Percentiles rank a stretch among this genome's conserved stretches.
These are phyloP conservation scores for Aspergillus calidoustus DNA, from an alignment of 2,329 filamentous ascomycete species.

Conservation along the genomic window DNA sequence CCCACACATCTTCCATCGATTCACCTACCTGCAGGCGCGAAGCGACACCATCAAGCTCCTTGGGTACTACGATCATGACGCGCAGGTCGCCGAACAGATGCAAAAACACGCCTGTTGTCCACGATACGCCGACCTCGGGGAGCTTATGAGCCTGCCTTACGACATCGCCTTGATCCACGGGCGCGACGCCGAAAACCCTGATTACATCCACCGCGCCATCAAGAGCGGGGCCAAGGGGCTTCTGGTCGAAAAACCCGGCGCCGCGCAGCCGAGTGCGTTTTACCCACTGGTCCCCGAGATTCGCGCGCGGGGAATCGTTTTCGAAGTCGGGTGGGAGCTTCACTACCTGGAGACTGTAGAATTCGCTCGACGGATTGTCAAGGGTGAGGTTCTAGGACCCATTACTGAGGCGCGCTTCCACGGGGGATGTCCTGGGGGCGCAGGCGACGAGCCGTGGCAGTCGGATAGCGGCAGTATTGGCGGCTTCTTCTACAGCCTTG, in stretches of 20 bases:
- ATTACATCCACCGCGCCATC: neutral
- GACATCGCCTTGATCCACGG: neutral
- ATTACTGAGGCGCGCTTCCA: neutral
- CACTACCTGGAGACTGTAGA: neutral
- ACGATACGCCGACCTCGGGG: neutral
- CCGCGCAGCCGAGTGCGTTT: neutral
- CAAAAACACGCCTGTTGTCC: neutral
- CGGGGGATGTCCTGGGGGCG: neutral
- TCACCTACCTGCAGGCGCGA: neutral
- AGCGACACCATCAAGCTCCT: neutral
- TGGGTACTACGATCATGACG: neutral
- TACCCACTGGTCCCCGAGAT: neutral
- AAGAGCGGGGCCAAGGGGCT: neutral
- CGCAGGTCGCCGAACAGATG: neutral
- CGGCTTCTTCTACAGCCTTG: neutral
- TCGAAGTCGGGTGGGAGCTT: neutral
- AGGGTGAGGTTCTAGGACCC: neutral
- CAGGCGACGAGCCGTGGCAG: neutral
- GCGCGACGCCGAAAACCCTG: conserved; percentile 1
- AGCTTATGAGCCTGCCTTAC: neutral
- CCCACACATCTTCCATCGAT: neutral
- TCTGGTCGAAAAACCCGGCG: conserved; percentile 1
- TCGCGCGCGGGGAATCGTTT: neutral
- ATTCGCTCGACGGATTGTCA: neutral
- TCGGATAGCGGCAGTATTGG: neutral